Evolutionary conservation across 352 stramenopile genomes (phyloP).

Genomic region (Globisporangium abappressorium): DNA sequence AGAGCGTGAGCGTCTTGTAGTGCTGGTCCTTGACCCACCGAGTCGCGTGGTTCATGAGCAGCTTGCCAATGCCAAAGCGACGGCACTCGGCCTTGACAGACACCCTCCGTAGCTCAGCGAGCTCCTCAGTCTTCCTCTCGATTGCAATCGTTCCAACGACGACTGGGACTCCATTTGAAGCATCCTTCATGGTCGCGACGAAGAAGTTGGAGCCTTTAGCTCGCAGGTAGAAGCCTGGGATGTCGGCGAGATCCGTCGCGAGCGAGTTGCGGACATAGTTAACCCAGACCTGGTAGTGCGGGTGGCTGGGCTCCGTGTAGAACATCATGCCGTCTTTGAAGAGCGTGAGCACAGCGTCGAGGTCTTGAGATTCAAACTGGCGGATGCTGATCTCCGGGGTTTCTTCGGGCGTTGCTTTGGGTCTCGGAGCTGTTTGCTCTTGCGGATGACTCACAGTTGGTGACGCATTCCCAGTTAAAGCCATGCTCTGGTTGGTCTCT

Average conservation of each 20-base stretch:
- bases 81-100: conserved; percentile 16
- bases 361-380: conserved; percentile 12
- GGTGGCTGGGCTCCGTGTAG: conserved; percentile 9
- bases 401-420: background rate
- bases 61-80: conserved; percentile 2
- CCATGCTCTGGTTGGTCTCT: background rate
- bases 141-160: conserved; percentile 15
- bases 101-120: conserved; percentile 8
- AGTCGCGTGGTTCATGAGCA: conserved; percentile 10
- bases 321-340: conserved; percentile 20
- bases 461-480: background rate
- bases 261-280: conserved; percentile 12
- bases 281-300: conserved; percentile 5
- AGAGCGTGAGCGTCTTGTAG: conserved; percentile 9
- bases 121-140: background rate
- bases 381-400: conserved; percentile 14
- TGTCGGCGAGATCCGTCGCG: conserved; percentile 15
- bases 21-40: conserved; percentile 6
- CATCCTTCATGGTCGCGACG: conserved; percentile 18
- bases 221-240: conserved; percentile 5
- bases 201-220: conserved; percentile 27
- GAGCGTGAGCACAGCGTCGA: conserved; percentile 7
- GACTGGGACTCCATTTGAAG: too few relatives aligned
- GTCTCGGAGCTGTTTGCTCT: background rate
- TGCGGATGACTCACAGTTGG: background rate